These are phyloP conservation scores for Albatrellus ellisii DNA, from an alignment of 768 basidiomycete species.

Conservation along the genomic window DNA sequence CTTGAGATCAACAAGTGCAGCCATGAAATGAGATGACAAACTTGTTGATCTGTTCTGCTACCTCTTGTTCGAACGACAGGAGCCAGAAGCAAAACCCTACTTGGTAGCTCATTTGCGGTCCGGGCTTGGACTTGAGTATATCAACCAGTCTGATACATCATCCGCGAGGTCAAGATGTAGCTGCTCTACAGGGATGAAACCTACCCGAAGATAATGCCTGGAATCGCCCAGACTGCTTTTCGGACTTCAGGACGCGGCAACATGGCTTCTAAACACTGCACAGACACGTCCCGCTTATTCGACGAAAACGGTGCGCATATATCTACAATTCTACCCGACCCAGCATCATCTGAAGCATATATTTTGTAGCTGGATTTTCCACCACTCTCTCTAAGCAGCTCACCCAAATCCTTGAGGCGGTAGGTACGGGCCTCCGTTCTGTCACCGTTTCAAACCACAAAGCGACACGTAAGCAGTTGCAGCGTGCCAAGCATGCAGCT, in stretches of 20 bases:
- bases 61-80: slow-evolving; percentile 76
- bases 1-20: too few species aligned
- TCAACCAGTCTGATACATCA: slow-evolving; percentile 52
- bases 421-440: slow-evolving; percentile 53
- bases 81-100: slow-evolving; percentile 90
- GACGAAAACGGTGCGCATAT: too few species aligned
- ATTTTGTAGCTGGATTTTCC: slow-evolving; percentile 61
- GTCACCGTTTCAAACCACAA: slow-evolving; percentile 40
- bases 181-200: slow-evolving; percentile 10
- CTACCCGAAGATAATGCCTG: slow-evolving; percentile 58
- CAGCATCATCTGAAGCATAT: too few species aligned
- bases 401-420: slow-evolving; percentile 72
- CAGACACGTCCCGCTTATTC: slow-evolving; percentile 77
- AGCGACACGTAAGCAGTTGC: too few species aligned
- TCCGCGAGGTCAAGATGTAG: neutral
- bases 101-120: slow-evolving; percentile 94
- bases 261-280: slow-evolving; percentile 82
- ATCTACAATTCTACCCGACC: too few species aligned
- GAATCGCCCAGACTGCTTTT: slow-evolving; percentile 65
- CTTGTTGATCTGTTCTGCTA: slow-evolving; percentile 84
- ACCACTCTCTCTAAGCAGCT: slow-evolving; percentile 73
- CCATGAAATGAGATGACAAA: too few species aligned
- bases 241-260: slow-evolving; percentile 74
- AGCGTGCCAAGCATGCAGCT: slow-evolving; percentile 24
- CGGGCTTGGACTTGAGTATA: slow-evolving; percentile 65